Base-by-base conservation (phyloP, 2,329 filamentous ascomycete genomes). In the Elsinoe batatas region DNA sequence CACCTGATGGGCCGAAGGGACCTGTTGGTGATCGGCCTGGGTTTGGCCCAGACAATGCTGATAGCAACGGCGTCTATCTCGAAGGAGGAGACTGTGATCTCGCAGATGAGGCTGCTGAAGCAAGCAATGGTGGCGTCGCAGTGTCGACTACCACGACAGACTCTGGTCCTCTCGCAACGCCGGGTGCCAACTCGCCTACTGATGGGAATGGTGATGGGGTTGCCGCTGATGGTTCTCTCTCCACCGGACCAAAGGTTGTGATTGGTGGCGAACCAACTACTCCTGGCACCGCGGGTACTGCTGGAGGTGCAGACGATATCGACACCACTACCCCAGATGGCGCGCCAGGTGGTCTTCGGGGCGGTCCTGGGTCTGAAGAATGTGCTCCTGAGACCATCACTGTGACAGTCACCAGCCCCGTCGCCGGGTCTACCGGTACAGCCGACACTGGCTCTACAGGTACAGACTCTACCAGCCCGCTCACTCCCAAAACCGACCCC, bases 51-150 rank as follows among this genome's bases (percentile, higher is more conserved):
- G 47, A 51, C 32, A 51, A 51, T 26, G 47, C 47, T 12, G 47
- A 51, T 33, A 51, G 47, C 35, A 51, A 51, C 26, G 47, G 47
- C 2, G 47, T 51, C n/a, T 51, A 51, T 15, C 47, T 51, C 12
- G 47, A 51, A 5, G 47, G 15, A n/a, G 32, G 32, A 18, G 47
- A 51, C 35, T 51, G 47, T 33, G 47, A 51, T 7, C 30, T 22
- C 15, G 47, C 32, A 10, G 33, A 51, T 18, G 17, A 38, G 33
- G 47, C 17, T n/a, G 47, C 32, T 22, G 2, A 51, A 38, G 15
- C 17, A 17, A 35, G 47, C 15, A 20, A 22, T 15, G 47, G 32
- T 15, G 15, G 15, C 12, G 17, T 15, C 2, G 37, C 26, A 1
- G 15, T 26, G 12, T 15, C 30, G 4, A 26, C 47, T 11, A 38